Percentiles rank a stretch among this genome's conserved stretches.
Evolutionary conservation across 495 filamentous ascomycete species (phyloP).

Genomic region (Hypoxylon trugodes): DNA sequence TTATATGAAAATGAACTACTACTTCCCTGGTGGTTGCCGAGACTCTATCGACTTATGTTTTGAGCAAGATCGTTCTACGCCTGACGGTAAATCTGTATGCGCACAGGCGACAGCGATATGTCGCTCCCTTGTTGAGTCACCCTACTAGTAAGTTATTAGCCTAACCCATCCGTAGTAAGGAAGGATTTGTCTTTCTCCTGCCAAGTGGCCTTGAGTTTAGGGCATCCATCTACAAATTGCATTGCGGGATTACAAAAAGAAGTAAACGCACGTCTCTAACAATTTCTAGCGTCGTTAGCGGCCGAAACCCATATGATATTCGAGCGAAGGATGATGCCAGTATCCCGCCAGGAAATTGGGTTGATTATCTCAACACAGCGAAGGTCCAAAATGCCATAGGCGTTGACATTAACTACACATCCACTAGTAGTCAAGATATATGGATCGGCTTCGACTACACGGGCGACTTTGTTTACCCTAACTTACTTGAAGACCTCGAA

Average conservation of each 20-base stretch:
- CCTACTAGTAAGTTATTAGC: slow-evolving; percentile 51
- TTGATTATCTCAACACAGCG: slow-evolving; percentile 56
- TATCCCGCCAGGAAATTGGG: slow-evolving; percentile 58
- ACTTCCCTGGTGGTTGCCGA: slow-evolving; percentile 53
- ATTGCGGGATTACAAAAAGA: too few relatives aligned
- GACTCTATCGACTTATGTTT: slow-evolving; percentile 55
- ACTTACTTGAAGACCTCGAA: slow-evolving; percentile 56
- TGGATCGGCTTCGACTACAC: slow-evolving; percentile 55
- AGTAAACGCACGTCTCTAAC: too few relatives aligned
- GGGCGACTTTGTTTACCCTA: slow-evolving; percentile 59
- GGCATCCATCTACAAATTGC: too few relatives aligned
- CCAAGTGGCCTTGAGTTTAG: too few relatives aligned
- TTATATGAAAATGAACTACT: slow-evolving; percentile 54
- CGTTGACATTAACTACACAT: slow-evolving; percentile 60
- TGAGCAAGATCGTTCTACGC: slow-evolving; percentile 44
- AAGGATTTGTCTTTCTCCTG: too few relatives aligned
- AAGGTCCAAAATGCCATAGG: slow-evolving; percentile 58
- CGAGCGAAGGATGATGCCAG: slow-evolving; percentile 58
- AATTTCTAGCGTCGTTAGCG: slow-evolving; percentile 39
- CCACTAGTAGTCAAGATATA: slow-evolving; percentile 47
- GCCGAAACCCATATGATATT: slow-evolving; percentile 62
- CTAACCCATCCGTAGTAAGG: too few relatives aligned
- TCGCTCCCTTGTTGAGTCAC: slow-evolving; percentile 52
- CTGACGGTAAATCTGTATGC: slow-evolving; percentile 47
- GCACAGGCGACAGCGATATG: slow-evolving; percentile 58